phyloP scores from a whole-genome alignment of 2,329 filamentous ascomycete species.

The Paecilomyces variotii region DNA sequence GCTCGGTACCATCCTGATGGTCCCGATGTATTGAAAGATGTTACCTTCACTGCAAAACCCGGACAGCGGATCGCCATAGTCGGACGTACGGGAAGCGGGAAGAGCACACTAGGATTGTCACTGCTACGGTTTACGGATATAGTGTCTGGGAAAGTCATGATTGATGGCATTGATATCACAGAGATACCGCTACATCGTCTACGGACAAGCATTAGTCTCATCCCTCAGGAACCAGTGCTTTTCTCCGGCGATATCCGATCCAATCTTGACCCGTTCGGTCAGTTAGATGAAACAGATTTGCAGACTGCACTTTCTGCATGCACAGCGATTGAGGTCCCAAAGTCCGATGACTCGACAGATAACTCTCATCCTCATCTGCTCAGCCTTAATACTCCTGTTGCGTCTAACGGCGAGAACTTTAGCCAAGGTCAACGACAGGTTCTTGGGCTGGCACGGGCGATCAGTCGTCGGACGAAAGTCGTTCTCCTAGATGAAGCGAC shows the following conservation, averaged over 20 bases:
- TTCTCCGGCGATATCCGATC: constrained; percentile 52
- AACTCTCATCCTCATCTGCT: constrained; percentile 16
- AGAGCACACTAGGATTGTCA: constrained; percentile 42
- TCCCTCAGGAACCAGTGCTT: constrained; percentile 52
- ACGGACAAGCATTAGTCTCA: constrained; percentile 49
- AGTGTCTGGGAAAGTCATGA: constrained; percentile 44
- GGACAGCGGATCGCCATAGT: constrained; percentile 21
- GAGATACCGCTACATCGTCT: constrained; percentile 44
- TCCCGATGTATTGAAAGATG: constrained; percentile 14
- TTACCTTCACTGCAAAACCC: constrained; percentile 15
- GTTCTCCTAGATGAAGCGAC: constrained; percentile 59
- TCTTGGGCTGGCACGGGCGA: constrained; percentile 52
- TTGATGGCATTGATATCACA: constrained; percentile 51
- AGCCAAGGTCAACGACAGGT: constrained; percentile 56
- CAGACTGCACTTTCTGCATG: constrained; percentile 18
- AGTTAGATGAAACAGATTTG: constrained; percentile 44
- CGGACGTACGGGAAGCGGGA: constrained; percentile 26
- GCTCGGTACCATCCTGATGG: constrained; percentile 15
- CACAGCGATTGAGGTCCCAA: constrained; percentile 25
- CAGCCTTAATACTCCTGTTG: constrained; percentile 44
- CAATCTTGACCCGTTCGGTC: constrained; percentile 52
- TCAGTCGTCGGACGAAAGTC: constrained; percentile 49
- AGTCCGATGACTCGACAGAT: constrained; percentile 7
- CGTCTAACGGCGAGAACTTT: constrained; percentile 42
- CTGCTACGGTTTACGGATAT: constrained; percentile 48